These are phyloP conservation scores for Wallacemonas sp. DNA, from an alignment of 208 protist species.

Conservation along the genomic window DNA sequence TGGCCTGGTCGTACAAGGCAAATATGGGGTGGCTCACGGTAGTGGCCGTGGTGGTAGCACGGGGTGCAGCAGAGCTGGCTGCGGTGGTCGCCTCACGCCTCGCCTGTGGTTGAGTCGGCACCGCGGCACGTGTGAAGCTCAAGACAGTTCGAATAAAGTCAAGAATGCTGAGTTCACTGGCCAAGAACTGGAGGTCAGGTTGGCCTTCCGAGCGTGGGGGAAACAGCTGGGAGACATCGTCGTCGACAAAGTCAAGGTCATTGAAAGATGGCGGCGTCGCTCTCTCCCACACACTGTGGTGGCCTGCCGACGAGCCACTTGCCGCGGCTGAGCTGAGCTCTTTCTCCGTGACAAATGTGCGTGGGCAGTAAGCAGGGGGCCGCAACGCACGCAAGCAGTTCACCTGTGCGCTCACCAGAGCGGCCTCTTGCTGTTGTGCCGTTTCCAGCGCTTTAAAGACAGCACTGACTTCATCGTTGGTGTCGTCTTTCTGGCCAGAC, in stretches of 20 bases:
- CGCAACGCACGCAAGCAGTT: background rate
- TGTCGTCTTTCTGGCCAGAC: background rate
- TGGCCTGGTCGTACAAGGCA: background rate
- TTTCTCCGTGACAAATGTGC: no score
- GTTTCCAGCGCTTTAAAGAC: background rate
- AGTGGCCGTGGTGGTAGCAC: no score
- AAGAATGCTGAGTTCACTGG: conserved; percentile 6
- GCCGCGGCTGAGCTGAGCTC: no score
- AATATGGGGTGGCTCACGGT: conserved; percentile 2
- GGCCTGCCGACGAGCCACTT: no score
- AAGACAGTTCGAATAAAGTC: conserved; percentile 5
- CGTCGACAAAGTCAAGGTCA: no score
- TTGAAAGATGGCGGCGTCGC: no score
- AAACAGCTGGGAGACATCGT: background rate
- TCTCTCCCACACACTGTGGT: no score
- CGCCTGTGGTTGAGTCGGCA: background rate
- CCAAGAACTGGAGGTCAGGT: background rate
- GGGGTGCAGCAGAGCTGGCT: background rate
- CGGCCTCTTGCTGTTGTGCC: background rate
- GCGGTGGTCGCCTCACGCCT: no score
- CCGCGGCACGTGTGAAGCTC: background rate
- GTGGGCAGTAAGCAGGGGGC: background rate
- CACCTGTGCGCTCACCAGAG: background rate
- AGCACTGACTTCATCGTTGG: background rate
- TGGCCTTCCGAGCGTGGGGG: background rate